These are phyloP conservation scores for Suillus discolor DNA, from an alignment of 768 basidiomycete genomes.

Conservation along the genomic window DNA sequence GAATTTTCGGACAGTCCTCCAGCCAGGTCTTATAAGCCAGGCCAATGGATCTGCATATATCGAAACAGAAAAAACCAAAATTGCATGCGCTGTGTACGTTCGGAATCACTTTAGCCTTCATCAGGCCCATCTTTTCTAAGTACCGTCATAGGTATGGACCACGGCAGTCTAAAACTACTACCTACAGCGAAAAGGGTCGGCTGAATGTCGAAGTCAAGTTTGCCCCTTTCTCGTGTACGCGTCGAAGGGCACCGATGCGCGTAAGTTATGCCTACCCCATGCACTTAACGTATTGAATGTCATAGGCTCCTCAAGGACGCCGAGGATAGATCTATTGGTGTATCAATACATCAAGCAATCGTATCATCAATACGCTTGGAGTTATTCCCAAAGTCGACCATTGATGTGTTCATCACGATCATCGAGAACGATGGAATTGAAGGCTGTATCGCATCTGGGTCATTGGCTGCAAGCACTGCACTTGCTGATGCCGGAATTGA, in stretches of 20 bases:
- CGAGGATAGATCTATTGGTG: constrained; percentile 85
- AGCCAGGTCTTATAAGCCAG: constrained; percentile 87
- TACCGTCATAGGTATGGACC: constrained; percentile 67
- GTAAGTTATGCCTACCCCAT: constrained; percentile 46
- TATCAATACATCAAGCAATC: constrained; percentile 85
- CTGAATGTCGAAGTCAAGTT: constrained; percentile 97
- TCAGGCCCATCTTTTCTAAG: constrained; percentile 10
- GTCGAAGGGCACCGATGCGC: constrained; percentile 80
- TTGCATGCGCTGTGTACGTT: constrained; percentile 93
- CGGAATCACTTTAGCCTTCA: constrained; percentile 6
- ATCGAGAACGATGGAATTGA: constrained; percentile 94
- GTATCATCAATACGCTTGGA: constrained; percentile 84
- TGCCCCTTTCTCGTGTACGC: constrained; percentile 85
- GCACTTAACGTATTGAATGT: constrained; percentile 11
- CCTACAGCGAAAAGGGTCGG: constrained; percentile 86
- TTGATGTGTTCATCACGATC: constrained; percentile 89
- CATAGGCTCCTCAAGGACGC: constrained; percentile 67
- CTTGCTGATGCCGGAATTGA: constrained; percentile 93
- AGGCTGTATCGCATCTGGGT: constrained; percentile 82
- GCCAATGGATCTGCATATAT: constrained; percentile 98
- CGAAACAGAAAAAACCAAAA: constrained; percentile 88
- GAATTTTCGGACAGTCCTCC: constrained; percentile 60
- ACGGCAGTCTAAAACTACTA: constrained; percentile 75
- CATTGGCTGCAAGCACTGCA: constrained; percentile 87
- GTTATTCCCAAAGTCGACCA: constrained; percentile 88